Percentiles rank a stretch among this genome's conserved stretches.
These are phyloP conservation scores for Talaromyces verruculosus DNA, from an alignment of 2,329 filamentous ascomycete genomes.

Conservation along the genomic window DNA sequence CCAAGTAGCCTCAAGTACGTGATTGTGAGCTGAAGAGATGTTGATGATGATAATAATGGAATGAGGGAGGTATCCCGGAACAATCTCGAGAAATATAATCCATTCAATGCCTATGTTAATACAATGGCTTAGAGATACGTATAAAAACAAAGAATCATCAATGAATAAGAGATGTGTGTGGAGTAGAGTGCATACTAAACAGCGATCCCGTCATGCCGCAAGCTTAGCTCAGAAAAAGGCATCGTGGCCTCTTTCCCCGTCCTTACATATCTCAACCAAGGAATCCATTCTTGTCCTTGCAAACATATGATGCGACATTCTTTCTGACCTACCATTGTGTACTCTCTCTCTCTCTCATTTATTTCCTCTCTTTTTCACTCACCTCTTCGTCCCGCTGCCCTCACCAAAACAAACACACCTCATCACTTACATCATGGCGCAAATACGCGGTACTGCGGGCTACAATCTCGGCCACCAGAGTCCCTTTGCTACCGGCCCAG, in stretches of 20 bases:
- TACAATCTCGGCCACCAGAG: conserved; percentile 79
- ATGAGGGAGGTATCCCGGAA: not conserved
- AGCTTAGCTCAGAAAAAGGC: conserved; percentile 9
- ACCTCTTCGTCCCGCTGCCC: not conserved
- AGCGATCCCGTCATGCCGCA: conserved; percentile 13
- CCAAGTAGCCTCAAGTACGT: not conserved
- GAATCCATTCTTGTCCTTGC: conserved; percentile 7
- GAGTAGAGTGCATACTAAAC: conserved; percentile 4
- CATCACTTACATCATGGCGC: conserved; percentile 41
- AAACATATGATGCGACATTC: conserved; percentile 10
- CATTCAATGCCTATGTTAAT: not conserved
- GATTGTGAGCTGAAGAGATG: not conserved
- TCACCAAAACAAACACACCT: not conserved
- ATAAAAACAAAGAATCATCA: not conserved
- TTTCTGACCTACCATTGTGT: not conserved
- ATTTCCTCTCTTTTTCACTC: not conserved
- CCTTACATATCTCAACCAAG: conserved; percentile 13
- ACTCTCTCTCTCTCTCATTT: not conserved
- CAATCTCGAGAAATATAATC: not conserved
- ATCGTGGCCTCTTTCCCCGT: conserved; percentile 19
- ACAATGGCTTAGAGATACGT: not conserved
- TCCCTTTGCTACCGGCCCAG: conserved; percentile 63
- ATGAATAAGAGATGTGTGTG: not conserved
- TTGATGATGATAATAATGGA: not conserved
- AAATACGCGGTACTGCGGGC: conserved; percentile 68